Percentiles rank a stretch among this genome's conserved stretches.
Evolutionary conservation across 1,284 basidiomycete species (phyloP).

Genomic region (Marasmius sp.): DNA sequence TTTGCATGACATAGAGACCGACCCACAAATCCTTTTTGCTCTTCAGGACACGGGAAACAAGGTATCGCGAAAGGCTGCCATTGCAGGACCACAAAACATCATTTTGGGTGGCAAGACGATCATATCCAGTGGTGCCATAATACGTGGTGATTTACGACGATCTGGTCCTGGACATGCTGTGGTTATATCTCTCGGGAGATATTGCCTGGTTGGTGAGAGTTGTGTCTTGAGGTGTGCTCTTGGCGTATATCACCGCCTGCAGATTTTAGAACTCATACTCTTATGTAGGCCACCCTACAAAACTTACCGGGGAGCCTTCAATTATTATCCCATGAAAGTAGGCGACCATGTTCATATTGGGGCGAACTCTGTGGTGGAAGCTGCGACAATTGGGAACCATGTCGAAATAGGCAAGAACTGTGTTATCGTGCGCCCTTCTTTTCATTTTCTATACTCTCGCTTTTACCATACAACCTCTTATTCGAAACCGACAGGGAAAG

Average conservation of each 20-base stretch:
- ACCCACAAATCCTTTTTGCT: conserved; percentile 26
- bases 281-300: conserved; percentile 76
- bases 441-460: not conserved
- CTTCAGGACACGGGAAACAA: conserved; percentile 83
- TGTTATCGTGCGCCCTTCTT: conserved; percentile 70
- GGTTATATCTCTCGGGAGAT: conserved; percentile 89
- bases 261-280: not conserved
- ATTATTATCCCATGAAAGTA: conserved; percentile 97
- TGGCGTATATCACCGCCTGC: not conserved
- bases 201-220: conserved; percentile 88
- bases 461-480: not conserved
- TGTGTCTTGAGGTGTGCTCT: conserved; percentile 77
- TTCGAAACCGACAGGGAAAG: conserved; percentile 67
- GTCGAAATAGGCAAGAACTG: conserved; percentile 96
- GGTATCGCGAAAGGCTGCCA: conserved; percentile 91
- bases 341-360: conserved; percentile 96
- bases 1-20: not conserved
- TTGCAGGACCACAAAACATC: conserved; percentile 94
- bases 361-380: conserved; percentile 85
- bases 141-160: conserved; percentile 85
- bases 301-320: conserved; percentile 89
- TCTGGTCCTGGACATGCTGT: conserved; percentile 88
- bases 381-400: conserved; percentile 91
- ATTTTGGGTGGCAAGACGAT: conserved; percentile 97
- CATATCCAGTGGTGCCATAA: conserved; percentile 85